Evolutionary conservation across 202 grass and related monocot species (phyloP).

Genomic region (Brachypodium distachyon): DNA sequence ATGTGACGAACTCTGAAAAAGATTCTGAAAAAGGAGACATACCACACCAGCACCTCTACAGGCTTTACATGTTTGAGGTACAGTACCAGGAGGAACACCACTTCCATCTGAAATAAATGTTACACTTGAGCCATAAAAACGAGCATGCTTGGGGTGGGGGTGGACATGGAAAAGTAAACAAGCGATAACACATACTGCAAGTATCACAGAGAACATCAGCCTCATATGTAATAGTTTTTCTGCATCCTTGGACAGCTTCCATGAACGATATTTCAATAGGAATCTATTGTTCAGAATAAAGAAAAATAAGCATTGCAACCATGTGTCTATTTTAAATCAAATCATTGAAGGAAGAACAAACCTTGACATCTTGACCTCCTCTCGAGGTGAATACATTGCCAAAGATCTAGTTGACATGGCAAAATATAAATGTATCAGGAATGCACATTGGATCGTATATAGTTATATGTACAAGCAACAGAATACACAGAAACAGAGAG

Average conservation of each 20-base stretch:
- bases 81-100: constrained; percentile 89
- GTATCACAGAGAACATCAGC: constrained; percentile 67
- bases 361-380: constrained; percentile 91
- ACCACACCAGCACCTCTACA: constrained; percentile 90
- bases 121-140: not conserved
- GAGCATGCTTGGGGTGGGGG: not conserved
- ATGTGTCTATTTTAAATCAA: not conserved
- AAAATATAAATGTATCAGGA: constrained; percentile 29
- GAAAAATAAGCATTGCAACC: constrained; percentile 5
- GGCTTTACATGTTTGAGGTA: constrained; percentile 93
- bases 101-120: constrained; percentile 63
- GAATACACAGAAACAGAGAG: not conserved
- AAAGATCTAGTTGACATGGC: constrained; percentile 60
- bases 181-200: constrained; percentile 66
- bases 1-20: constrained; percentile 10
- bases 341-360: constrained; percentile 19
- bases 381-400: constrained; percentile 34
- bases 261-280: constrained; percentile 93
- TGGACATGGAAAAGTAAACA: not conserved
- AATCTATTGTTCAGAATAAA: constrained; percentile 36
- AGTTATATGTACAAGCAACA: not conserved
- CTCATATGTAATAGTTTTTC: constrained; percentile 75
- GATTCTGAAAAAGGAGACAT: constrained; percentile 26
- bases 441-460: not conserved
- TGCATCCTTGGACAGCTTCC: constrained; percentile 98